Percentiles rank a stretch among this genome's conserved stretches.
Evolutionary conservation across 2,329 filamentous ascomycete genomes (phyloP).

Genomic region (Fusarium irregulare): DNA sequence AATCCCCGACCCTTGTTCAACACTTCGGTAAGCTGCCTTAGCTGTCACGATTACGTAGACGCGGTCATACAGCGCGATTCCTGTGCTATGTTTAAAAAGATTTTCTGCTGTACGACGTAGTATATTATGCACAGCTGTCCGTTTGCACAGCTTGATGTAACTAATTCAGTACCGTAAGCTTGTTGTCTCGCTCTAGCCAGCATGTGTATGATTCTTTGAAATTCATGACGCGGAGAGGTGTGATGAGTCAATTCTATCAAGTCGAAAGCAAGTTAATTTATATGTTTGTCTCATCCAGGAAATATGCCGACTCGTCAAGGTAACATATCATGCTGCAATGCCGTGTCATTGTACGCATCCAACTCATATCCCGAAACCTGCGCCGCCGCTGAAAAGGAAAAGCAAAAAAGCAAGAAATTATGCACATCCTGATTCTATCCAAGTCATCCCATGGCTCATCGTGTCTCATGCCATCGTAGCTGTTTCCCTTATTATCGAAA

Average conservation of each 20-base stretch:
- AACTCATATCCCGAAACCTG: neutral
- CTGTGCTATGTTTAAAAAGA: neutral
- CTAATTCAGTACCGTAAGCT: neutral
- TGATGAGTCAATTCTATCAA: neutral
- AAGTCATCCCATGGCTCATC: neutral
- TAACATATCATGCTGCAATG: too few species aligned
- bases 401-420: neutral
- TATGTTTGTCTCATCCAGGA: neutral
- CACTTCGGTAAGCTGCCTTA: neutral
- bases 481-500: neutral
- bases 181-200: neutral
- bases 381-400: neutral
- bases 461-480: neutral
- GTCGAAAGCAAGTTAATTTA: neutral
- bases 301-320: too few species aligned
- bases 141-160: neutral
- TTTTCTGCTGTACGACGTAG: neutral
- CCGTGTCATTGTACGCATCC: neutral
- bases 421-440: neutral
- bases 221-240: neutral
- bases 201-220: slow-evolving; percentile 39
- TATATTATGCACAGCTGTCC: neutral
- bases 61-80: neutral
- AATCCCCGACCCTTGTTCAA: neutral
- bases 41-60: neutral